Conservation (phyloP, 257 asterid genomes). For the Primulina tabacum region DNA sequence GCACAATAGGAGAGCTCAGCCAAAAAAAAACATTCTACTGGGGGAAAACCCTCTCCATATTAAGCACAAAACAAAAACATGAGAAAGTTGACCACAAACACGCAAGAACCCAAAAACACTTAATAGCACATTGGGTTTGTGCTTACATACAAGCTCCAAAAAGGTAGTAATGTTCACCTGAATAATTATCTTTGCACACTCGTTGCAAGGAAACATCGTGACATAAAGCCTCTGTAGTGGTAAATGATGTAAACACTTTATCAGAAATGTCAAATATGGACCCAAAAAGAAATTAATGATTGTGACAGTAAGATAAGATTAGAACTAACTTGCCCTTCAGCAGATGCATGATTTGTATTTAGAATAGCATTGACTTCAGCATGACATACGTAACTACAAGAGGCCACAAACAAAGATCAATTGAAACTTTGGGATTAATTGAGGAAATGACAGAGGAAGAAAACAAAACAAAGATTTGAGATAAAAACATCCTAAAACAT, state of each 20-base stretch:
- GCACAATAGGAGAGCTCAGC: no score
- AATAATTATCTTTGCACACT: conserved; percentile 87
- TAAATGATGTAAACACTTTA: conserved; percentile 19
- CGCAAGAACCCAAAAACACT: background rate
- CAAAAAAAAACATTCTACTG: no score
- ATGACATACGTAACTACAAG: conserved; percentile 81
- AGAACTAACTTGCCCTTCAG: conserved; percentile 81
- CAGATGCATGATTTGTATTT: conserved; percentile 93
- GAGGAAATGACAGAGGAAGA: conserved; percentile 10
- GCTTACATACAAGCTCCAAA: background rate
- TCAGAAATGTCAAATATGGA: conserved; percentile 21
- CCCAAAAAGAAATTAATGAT: conserved; percentile 6
- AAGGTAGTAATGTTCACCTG: conserved; percentile 47
- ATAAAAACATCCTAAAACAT: background rate
- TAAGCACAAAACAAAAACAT: background rate
- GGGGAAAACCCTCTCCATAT: no score
- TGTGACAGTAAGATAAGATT: conserved; percentile 1
- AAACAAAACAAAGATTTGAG: background rate
- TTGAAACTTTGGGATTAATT: conserved; percentile 9
- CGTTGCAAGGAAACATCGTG: conserved; percentile 96
- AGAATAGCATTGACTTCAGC: conserved; percentile 96
- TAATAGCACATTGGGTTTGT: background rate
- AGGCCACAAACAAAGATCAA: conserved; percentile 7
- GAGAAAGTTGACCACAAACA: conserved; percentile 7
- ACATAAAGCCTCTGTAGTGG: conserved; percentile 81